Evolutionary conservation across 2,329 filamentous ascomycete genomes (phyloP), one percentile per base, ranked within the genome.

Genomic region (Rutstroemia sp.): DNA sequence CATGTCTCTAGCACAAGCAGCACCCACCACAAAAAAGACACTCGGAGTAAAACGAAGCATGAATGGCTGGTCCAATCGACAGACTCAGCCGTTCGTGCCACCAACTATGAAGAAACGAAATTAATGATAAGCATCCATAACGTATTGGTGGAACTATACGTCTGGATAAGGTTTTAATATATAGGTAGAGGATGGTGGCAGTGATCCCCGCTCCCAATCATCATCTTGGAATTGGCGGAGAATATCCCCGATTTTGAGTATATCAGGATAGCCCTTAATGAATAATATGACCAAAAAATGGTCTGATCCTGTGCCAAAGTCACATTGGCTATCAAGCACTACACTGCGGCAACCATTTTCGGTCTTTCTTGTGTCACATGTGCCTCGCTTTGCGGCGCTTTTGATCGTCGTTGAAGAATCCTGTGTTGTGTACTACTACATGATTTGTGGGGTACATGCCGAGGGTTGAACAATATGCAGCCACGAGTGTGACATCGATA

Each of bases 11-110:
- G 34, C 60, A 16, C 60, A 63, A 19, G 23, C 38, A 45, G 34
- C 56, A 1, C 49, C 34, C 44, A 37, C 57, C 37, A 25, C 67
- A 49, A 73, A 72, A 60, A 76, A 69, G 63, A 79, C 77, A n/a
- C 60, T 80, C 54, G 79, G 79, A 1, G 71, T 77, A 58, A 71
- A 75, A 58, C 59, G 66, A 53, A 76, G 72, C 52, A 73, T 81
- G 70, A 73, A 77, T 59, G 75, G 75, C 2, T 80, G 78, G 78
- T 57, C 57, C 30, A 65, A 63, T 56, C 58, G 62, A 44, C 63
- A 63, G 39, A 60, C 58, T 5, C 58, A 64, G 39, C 54, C 58
- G 16, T 68, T 69, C 44, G 58, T 61, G 10, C 67, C 66, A 14
- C 66, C 67, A 19, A 65, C 57, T 10, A 65, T 64, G 51, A 65